Evolutionary conservation across 495 filamentous ascomycete genomes (phyloP), one percentile per base, ranked within the genome.

Genomic region (Astrothelium macrocarpum): DNA sequence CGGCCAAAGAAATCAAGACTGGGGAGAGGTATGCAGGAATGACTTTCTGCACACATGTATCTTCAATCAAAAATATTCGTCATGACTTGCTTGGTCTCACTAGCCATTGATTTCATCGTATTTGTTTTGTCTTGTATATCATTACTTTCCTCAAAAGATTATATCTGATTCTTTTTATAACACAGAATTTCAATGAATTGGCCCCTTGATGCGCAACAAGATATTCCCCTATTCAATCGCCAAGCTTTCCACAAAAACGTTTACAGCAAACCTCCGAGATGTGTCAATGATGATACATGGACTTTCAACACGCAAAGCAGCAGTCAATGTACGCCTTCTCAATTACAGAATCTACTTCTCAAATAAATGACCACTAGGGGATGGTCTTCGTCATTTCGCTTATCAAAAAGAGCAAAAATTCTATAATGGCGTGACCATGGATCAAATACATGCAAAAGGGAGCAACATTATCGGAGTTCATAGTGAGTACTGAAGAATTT

Each of bases 391-490:
- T 5, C 49, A 56, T 56, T 56, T 56, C 36, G 67, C 53, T n/a
- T 74, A 72, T 60, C 70, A 73, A 60, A 72, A 73, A 64, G 68
- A 71, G 60, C 62, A 49, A 2, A 66, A 67, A 26, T 90, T 84
- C 66, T 89, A 85, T 68, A 87, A 87, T 46, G 85, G 85, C 4
- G 78, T 82, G 25, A 82, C 79, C 0, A 66, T 73, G 70, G 42
- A 81, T 1, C 81, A 86, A 11, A 81, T 90, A 53, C 78, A 84
- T 61, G 71, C 70, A 12, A 67, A 71, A 56, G 64, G 62, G 34
- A 74, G 66, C 11, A 79, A 72, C 49, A 69, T 71, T 7, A 71
- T 77, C 36, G 77, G 77, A 2, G 74, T 78, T 23, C 72, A 79
- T 5, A 56, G 49, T 56, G 10, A 56, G 49, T 20, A 49, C 43